These are phyloP conservation scores for Paramecium sexaurelia DNA, from an alignment of 73 alveolate species.

Conservation along the genomic window DNA sequence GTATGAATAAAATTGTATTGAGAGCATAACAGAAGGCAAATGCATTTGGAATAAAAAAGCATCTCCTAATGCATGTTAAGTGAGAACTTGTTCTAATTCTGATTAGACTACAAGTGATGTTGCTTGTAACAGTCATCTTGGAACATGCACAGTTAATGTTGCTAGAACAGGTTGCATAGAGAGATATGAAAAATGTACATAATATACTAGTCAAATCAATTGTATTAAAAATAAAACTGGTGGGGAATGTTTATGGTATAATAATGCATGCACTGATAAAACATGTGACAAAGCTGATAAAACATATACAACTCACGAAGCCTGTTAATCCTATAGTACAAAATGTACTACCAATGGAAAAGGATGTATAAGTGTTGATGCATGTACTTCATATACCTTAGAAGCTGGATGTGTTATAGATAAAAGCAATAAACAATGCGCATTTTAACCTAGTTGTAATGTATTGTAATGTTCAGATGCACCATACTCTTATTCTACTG, in stretches of 20 bases:
- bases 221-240: conserved; percentile 26
- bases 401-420: conserved; percentile 13
- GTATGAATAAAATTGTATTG: not conserved
- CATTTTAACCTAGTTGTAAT: conserved; percentile 19
- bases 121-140: not conserved
- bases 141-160: conserved; percentile 13
- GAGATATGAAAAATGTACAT: not conserved
- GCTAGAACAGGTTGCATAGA: conserved; percentile 12
- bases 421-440: not conserved
- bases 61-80: conserved; percentile 46
- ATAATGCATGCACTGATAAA: not conserved
- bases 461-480: conserved; percentile 15
- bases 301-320: conserved; percentile 28
- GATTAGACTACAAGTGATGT: not conserved
- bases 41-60: conserved; percentile 36
- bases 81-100: conserved; percentile 38
- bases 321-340: not conserved
- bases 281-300: conserved; percentile 29
- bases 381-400: not conserved
- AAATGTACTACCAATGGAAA: conserved; percentile 27
- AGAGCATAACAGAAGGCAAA: not conserved
- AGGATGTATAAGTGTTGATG: not conserved
- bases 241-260: conserved; percentile 14
- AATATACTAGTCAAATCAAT: not conserved
- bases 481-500: not conserved